A percentile compares a stretch with the other conserved stretches of the same genome.
These are phyloP conservation scores for Aspergillus melleus DNA, from an alignment of 2,329 filamentous ascomycete species.

Conservation along the genomic window DNA sequence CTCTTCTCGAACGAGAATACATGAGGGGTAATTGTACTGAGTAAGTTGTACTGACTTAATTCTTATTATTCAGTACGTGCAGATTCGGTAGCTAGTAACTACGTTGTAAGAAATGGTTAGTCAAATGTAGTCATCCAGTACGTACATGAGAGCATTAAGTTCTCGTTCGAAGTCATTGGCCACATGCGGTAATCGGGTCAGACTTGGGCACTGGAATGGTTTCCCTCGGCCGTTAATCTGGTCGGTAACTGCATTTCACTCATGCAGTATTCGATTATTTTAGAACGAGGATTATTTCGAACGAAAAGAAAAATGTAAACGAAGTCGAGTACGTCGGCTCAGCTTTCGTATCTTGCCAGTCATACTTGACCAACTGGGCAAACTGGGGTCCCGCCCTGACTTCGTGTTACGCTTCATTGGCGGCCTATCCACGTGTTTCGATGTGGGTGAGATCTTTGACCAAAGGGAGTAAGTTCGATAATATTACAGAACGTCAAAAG, in stretches of 20 bases:
- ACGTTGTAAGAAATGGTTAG: too few species aligned
- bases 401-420: background rate
- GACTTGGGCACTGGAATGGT: background rate
- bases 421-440: background rate
- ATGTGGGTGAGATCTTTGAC: background rate
- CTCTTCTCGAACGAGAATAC: background rate
- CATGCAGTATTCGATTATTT: background rate
- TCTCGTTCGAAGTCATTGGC: too few species aligned
- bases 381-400: background rate
- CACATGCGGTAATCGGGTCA: too few species aligned
- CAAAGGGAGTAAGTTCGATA: background rate
- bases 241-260: too few species aligned
- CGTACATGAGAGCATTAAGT: too few species aligned
- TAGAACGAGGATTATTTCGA: too few species aligned
- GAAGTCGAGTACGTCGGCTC: background rate
- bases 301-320: background rate
- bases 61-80: too few species aligned
- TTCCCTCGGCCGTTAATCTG: background rate
- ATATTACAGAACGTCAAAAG: too few species aligned
- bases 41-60: too few species aligned
- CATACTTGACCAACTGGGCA: background rate
- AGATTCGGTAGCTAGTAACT: too few species aligned
- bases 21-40: background rate
- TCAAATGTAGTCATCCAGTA: background rate
- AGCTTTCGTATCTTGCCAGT: background rate